These are phyloP conservation scores for Ophiostoma triangulosporum DNA, from an alignment of 2,329 filamentous ascomycete genomes.

Conservation along the genomic window DNA sequence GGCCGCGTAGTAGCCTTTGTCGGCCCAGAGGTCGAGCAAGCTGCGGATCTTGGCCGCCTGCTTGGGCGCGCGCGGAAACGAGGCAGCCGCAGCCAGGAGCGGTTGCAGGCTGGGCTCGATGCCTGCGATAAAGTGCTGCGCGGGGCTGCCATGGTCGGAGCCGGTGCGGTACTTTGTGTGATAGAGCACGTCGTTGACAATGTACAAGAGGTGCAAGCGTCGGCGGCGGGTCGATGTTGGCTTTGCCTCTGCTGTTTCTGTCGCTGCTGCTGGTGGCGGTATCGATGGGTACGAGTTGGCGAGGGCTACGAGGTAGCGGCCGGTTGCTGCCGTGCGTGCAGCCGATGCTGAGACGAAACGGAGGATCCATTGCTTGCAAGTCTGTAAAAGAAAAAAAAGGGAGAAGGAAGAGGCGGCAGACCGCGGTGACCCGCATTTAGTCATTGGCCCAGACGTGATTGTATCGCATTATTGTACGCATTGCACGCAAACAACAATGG, in stretches of 20 bases:
- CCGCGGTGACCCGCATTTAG: not conserved
- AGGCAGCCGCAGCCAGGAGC: constrained; percentile 45
- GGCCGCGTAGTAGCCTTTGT: constrained; percentile 44
- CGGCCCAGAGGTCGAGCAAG: constrained; percentile 58
- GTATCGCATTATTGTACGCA: not conserved
- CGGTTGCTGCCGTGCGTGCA: constrained; percentile 51
- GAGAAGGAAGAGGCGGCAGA: constrained; percentile 13
- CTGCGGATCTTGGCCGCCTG: constrained; percentile 50
- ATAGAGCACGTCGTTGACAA: constrained; percentile 67
- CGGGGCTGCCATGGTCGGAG: constrained; percentile 28
- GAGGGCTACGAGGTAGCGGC: constrained; percentile 61
- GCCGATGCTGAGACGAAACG: constrained; percentile 55
- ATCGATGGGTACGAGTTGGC: constrained; percentile 40
- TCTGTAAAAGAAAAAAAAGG: constrained; percentile 36
- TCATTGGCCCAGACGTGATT: not conserved
- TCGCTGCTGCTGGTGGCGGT: constrained; percentile 13
- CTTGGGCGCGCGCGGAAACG: constrained; percentile 48
- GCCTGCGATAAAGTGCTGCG: constrained; percentile 37
- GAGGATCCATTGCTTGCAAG: constrained; percentile 77
- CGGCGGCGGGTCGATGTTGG: constrained; percentile 42
- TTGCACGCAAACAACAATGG: not conserved
- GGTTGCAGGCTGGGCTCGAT: constrained; percentile 46
- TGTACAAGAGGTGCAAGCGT: constrained; percentile 61
- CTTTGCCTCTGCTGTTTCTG: constrained; percentile 2
- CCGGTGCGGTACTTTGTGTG: constrained; percentile 60